Base-by-base conservation (phyloP, 306 rosid species). In the Prunus davidiana region DNA sequence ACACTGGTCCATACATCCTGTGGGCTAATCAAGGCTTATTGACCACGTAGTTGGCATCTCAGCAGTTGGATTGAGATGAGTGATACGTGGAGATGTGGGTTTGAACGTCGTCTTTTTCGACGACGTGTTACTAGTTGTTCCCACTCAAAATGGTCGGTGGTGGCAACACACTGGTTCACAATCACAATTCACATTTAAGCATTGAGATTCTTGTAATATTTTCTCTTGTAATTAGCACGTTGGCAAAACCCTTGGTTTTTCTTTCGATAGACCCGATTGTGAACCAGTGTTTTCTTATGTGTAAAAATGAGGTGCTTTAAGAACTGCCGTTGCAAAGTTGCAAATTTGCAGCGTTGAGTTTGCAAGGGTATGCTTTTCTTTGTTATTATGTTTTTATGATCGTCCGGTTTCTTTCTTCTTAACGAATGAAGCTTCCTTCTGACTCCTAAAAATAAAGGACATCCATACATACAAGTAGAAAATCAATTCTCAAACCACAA, bases 401-500 rank as follows among this genome's bases (percentile, higher is more conserved):
- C 1, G 34, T 25, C 30, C 28, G 2, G 8, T 11, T 19, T 10
- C 63, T 57, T 57, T 20, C 63, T 20, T 22, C 8, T 2, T 57
- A 11, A 18, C 6, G 63, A 57, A n/a, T 11, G 14, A 57, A 12
- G 7, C 28, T 10, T 57, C 20, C 12, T 20, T 61, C 12, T 13
- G 38, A 69, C 12, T 69, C 14, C 13, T 1, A 43, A 45, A 67
- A 3, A 6, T 24, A 22, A 27, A 86, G 28, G 74, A 69, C 77
- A 58, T 64, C 75, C 24, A 22, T 22, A 22, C 27, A 38, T 79
- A 76, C 64, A 76, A 65, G 41, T 46, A 14, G 58, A 62, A 68
- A 49, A 6, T 32, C 20, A 10, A 56, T 62, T 81, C 62, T 84
- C 75, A 85, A 24, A 80, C 86, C 72, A 79, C 78, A 70, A 38